Evolutionary conservation across 1,284 basidiomycete genomes (phyloP).

Genomic region (Tilletia indica): DNA sequence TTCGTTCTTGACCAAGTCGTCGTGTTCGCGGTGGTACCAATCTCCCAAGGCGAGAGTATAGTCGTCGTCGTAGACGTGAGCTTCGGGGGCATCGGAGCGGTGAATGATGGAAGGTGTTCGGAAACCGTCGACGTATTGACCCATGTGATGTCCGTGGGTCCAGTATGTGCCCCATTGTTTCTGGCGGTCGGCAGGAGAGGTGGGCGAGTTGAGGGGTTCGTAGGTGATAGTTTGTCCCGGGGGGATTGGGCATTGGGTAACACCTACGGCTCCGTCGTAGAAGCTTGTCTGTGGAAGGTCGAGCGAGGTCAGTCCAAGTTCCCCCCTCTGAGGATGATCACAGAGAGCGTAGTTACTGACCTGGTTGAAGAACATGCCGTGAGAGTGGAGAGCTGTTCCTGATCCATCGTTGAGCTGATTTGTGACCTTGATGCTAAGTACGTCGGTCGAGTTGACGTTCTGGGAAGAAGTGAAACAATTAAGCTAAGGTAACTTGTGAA

Average conservation of each 20-base stretch:
- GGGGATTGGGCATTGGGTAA: conserved; percentile 87
- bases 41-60: conserved; percentile 80
- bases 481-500: not conserved
- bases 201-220: conserved; percentile 64
- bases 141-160: conserved; percentile 57
- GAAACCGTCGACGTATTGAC: conserved; percentile 65
- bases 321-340: not conserved
- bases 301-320: conserved; percentile 2
- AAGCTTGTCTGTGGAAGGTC: conserved; percentile 60
- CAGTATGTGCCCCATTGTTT: conserved; percentile 67
- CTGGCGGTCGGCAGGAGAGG: conserved; percentile 28
- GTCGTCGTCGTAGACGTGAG: conserved; percentile 80
- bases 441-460: conserved; percentile 34
- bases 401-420: conserved; percentile 29
- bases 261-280: conserved; percentile 80
- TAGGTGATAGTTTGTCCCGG: conserved; percentile 73
- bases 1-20: conserved; percentile 39
- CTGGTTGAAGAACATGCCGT: conserved; percentile 86
- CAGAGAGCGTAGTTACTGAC: conserved; percentile 52
- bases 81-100: conserved; percentile 49
- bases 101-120: conserved; percentile 76
- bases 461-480: not conserved
- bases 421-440: conserved; percentile 25
- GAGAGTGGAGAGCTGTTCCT: conserved; percentile 32
- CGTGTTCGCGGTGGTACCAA: conserved; percentile 61